Evolutionary conservation across 1,284 basidiomycete genomes (phyloP).

Genomic region (Moesziomyces sp.): DNA sequence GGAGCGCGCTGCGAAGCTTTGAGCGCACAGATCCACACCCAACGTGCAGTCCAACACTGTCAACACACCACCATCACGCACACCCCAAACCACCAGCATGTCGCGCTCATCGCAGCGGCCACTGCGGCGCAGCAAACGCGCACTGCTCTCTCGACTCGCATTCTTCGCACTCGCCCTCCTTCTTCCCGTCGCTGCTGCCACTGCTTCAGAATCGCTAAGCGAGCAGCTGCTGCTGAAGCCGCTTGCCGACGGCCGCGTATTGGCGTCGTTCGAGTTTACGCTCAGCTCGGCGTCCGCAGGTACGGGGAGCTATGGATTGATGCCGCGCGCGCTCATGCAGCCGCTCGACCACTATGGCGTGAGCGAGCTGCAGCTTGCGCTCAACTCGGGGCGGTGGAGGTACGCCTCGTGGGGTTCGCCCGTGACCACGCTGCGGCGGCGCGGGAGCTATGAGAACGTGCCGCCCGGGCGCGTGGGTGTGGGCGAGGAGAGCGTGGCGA

Average conservation of each 20-base stretch:
- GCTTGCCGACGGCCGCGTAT: conserved; percentile 84
- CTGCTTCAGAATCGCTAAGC: conserved; percentile 46
- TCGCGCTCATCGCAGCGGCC: too few species aligned
- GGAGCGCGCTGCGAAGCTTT: too few species aligned
- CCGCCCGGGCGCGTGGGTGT: background rate
- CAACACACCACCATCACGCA: too few species aligned
- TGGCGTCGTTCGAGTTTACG: conserved; percentile 75
- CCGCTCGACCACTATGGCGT: conserved; percentile 84
- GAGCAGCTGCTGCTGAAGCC: conserved; percentile 81
- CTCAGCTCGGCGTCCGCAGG: conserved; percentile 37
- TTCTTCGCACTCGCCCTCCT: background rate
- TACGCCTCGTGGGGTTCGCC: conserved; percentile 77
- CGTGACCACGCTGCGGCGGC: conserved; percentile 8
- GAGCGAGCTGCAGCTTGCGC: conserved; percentile 82
- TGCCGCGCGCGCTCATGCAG: conserved; percentile 86
- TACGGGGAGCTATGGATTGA: conserved; percentile 69
- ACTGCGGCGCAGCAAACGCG: too few species aligned
- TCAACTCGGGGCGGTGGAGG: conserved; percentile 91
- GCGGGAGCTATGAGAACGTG: conserved; percentile 1
- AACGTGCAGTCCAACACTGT: too few species aligned
- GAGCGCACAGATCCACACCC: too few species aligned
- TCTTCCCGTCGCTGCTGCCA: background rate
- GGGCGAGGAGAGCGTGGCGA: conserved; percentile 76
- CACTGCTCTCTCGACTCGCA: background rate
- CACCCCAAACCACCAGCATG: too few species aligned